Evolutionary conservation across 2,329 filamentous ascomycete species (phyloP), one percentile per base, ranked within the genome.

Genomic region (Calonectria pteridis): DNA sequence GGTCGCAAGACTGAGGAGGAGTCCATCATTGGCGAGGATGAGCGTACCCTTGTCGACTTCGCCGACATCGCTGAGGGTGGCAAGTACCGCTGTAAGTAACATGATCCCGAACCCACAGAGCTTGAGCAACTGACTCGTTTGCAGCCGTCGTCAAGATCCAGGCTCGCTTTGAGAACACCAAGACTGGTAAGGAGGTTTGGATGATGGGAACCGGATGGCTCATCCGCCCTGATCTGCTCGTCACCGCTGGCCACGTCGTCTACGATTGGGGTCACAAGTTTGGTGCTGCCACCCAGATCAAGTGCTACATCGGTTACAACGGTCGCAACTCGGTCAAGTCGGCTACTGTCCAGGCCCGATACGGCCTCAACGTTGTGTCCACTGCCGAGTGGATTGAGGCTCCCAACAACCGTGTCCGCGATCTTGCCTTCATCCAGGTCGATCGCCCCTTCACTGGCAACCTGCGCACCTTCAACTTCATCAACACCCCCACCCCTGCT

Each of bases 221-320:
- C 9, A 76, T 79, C 33, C 71, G 71, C 11, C 72, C 72, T 3
- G 75, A 80, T 9, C 26, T 78, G 0, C 50, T 80, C 23, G 76
- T 79, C 33, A 78, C 78, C 0, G 79, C 74, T 4, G 79, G 77
- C 5, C 77, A 80, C 28, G 67, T 78, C n/a, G 74, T 76, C 29
- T 82, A 75, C 62, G 74, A 81, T 63, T 77, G 75, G 75, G 79
- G 50, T 14, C 73, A 71, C 40, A 64, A 71, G 11, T 28, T 77
- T 13, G 75, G 75, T 1, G 73, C 75, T 9, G 75, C 78, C 9
- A 74, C 70, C 1, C 74, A 82, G 59, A 78, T 84, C 70, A 83
- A 82, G 73, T 81, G 77, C 63, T 85, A 81, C 62, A 83, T 84
- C 14, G 83, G 83, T n/a, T 84, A 85, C 65, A 69, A 76, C n/a